Percentiles rank a stretch among this genome's conserved stretches.
Evolutionary conservation across 805 yeast species (phyloP).

Genomic region (Pichia thaimueangensis): DNA sequence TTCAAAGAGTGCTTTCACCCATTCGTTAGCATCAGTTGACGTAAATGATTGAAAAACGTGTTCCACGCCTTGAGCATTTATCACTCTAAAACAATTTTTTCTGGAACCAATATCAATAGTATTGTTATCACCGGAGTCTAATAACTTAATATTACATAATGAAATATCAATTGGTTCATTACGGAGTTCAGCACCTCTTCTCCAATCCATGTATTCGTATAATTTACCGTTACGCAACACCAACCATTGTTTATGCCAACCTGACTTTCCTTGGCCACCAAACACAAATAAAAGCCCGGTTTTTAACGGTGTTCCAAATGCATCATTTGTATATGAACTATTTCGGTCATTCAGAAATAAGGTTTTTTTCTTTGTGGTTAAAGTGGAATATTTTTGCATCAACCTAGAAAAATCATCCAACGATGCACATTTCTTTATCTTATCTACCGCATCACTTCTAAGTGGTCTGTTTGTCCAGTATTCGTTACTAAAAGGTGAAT

Average conservation of each 20-base stretch:
- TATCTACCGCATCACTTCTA: slow-evolving; percentile 16
- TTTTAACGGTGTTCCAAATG: slow-evolving; percentile 14
- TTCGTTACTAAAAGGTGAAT: not conserved
- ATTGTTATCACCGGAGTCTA: slow-evolving; percentile 33
- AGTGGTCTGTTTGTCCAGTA: slow-evolving; percentile 14
- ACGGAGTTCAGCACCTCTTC: slow-evolving; percentile 55
- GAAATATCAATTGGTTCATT: slow-evolving; percentile 66
- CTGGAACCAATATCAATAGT: slow-evolving; percentile 35
- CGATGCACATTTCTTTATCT: slow-evolving; percentile 17
- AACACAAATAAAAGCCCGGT: slow-evolving; percentile 50
- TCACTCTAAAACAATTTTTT: slow-evolving; percentile 64
- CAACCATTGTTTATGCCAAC: slow-evolving; percentile 91
- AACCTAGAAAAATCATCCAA: slow-evolving; percentile 30
- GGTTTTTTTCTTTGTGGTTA: not conserved
- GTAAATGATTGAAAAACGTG: slow-evolving; percentile 71
- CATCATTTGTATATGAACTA: slow-evolving; percentile 3
- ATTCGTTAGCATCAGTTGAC: slow-evolving; percentile 57
- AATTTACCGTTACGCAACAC: slow-evolving; percentile 63
- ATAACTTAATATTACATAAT: slow-evolving; percentile 53
- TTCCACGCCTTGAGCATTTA: slow-evolving; percentile 59
- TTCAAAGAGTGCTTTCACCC: slow-evolving; percentile 59
- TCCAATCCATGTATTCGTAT: slow-evolving; percentile 74
- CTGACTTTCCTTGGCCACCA: slow-evolving; percentile 55
- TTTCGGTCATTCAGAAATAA: slow-evolving; percentile 7
- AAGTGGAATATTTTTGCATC: slow-evolving; percentile 30